Percentiles rank a stretch among this genome's conserved stretches.
phyloP scores from a whole-genome alignment of 139 green algal genomes.

The Chara braunii region DNA sequence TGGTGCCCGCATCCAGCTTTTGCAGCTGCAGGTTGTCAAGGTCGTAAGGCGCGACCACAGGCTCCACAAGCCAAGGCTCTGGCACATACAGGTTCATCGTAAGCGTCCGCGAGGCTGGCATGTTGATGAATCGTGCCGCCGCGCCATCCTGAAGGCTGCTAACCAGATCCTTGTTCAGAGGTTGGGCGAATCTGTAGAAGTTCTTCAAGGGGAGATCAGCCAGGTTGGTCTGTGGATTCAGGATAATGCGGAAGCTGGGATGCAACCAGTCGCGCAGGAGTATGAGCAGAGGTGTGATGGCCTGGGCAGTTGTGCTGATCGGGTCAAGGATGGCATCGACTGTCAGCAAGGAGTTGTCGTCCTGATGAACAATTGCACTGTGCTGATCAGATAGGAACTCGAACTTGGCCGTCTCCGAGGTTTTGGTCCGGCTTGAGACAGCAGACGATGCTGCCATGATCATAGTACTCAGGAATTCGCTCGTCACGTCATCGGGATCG shows the following conservation, averaged over 20 bases:
- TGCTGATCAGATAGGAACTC: background rate
- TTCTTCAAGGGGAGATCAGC: conserved; percentile 77
- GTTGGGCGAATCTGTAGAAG: conserved; percentile 75
- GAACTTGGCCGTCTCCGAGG: background rate
- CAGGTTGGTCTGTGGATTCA: conserved; percentile 51
- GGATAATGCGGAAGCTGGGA: conserved; percentile 29
- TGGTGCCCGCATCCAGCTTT: conserved; percentile 46
- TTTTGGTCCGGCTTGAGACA: background rate
- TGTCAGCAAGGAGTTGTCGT: conserved; percentile 10
- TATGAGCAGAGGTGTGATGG: conserved; percentile 42
- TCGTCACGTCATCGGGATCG: conserved; percentile 25
- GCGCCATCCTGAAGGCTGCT: background rate
- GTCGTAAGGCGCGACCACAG: conserved; percentile 57
- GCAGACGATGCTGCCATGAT: conserved; percentile 33
- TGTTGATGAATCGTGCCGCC: conserved; percentile 25
- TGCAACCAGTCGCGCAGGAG: conserved; percentile 48
- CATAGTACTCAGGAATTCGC: conserved; percentile 38
- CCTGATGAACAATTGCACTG: conserved; percentile 14
- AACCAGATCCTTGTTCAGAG: background rate
- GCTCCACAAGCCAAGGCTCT: conserved; percentile 85
- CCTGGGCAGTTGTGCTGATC: conserved; percentile 45
- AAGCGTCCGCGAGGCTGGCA: conserved; percentile 53
- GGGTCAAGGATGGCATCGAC: conserved; percentile 47
- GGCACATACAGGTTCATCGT: conserved; percentile 88
- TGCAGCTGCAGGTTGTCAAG: conserved; percentile 86